Conservation (phyloP, 2,329 filamentous ascomycete genomes). For the Colletotrichum camelliae region DNA sequence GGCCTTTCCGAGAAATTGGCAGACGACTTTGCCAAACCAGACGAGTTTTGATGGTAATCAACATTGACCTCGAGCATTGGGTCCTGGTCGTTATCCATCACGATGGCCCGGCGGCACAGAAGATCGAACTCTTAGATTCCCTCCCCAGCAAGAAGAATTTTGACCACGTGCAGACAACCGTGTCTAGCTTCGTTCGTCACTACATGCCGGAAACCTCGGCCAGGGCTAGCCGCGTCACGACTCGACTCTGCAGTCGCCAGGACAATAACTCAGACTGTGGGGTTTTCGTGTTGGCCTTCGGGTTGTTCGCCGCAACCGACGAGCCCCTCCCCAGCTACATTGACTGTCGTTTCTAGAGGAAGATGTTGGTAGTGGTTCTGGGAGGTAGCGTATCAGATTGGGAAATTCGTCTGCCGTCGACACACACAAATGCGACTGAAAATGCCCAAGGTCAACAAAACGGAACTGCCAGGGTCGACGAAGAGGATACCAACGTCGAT, state of each 20-base stretch:
- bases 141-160: neutral
- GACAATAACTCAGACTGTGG: neutral
- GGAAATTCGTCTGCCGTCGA: neutral
- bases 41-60: neutral
- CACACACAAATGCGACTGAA: neutral
- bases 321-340: neutral
- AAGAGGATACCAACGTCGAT: neutral
- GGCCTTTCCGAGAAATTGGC: neutral
- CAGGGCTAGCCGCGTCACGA: neutral
- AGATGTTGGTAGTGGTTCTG: neutral
- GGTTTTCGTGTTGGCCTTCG: neutral
- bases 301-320: neutral
- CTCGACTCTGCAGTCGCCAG: neutral
- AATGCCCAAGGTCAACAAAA: neutral
- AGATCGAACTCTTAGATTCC: neutral
- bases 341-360: neutral
- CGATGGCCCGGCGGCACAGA: neutral
- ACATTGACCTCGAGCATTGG: neutral
- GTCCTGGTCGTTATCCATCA: neutral
- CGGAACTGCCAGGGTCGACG: neutral
- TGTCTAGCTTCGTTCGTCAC: neutral
- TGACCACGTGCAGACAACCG: neutral
- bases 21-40: neutral
- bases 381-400: neutral
- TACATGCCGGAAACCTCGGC: neutral